phyloP scores from a whole-genome alignment of 306 rosid genomes.

The Cicer judaicum region DNA sequence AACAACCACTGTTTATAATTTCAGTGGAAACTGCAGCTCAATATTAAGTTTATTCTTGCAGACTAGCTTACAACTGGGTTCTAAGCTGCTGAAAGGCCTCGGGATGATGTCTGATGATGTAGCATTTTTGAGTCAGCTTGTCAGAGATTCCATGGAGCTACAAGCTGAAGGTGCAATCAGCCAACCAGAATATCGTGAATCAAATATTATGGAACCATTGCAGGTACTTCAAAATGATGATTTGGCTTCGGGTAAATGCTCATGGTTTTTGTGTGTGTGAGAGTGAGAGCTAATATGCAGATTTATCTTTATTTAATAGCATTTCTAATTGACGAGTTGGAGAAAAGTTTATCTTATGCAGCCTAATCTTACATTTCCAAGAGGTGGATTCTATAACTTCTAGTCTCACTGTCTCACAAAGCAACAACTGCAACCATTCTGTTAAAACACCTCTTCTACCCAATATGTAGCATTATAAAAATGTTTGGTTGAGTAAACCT shows the following conservation, averaged over 20 bases:
- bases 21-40: conserved; percentile 32
- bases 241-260: conserved; percentile 30
- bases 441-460: no score
- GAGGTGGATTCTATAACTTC: no score
- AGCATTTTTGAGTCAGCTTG: conserved; percentile 77
- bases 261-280: not conserved
- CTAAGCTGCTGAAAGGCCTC: conserved; percentile 92
- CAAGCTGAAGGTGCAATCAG: conserved; percentile 79
- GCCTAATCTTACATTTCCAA: no score
- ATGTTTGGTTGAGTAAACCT: not conserved
- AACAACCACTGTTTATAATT: conserved; percentile 12
- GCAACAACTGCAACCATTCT: not conserved
- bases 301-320: conserved; percentile 15
- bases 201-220: conserved; percentile 67
- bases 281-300: not conserved
- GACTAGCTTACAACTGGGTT: conserved; percentile 96
- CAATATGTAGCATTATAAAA: not conserved
- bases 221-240: conserved; percentile 68
- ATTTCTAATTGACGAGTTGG: conserved; percentile 15
- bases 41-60: conserved; percentile 54
- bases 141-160: conserved; percentile 87
- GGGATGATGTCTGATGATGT: conserved; percentile 99
- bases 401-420: no score
- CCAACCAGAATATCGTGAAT: conserved; percentile 58
- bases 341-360: conserved; percentile 2